Evolutionary conservation across 2,329 filamentous ascomycete species (phyloP), one percentile per base, ranked within the genome.

Genomic region (Aspergillus caelatus): DNA sequence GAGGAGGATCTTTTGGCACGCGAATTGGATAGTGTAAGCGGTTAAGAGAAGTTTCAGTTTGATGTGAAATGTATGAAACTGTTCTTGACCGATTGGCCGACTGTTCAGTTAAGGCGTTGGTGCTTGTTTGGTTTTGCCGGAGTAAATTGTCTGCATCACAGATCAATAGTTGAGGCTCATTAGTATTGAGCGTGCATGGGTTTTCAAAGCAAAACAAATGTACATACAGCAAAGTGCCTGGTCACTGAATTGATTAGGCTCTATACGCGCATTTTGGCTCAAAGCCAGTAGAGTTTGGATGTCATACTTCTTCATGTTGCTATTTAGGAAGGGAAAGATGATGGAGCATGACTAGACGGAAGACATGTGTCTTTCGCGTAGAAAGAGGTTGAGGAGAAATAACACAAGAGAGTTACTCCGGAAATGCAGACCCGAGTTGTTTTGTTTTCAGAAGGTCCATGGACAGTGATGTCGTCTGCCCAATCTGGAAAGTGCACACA

Each of bases 201-300:
- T 48, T 36, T 30, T 1, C 8, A 26, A n/a, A 16, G 12, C n/a
- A 28, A 19, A 39, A 39, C 16, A 43, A 26, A 32, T 53, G 32
- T 4, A 68, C 75, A 64, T 68, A 79, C 77, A 75, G 23, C 75
- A 68, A 60, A 70, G 63, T 28, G 73, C 73, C 60, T 75, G 69
- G 23, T 69, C 68, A 68, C 64, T 71, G 61, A 70, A 74, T 55
- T 60, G 68, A 53, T 65, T 68, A 30, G 74, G 61, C 26, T 74
- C 68, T 53, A 74, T 69, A 53, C 65, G 62, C 19, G 68, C 70
- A 16, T 71, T 69, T 57, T 71, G 72, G 67, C 70, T 68, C 58
- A 80, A 67, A 41, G 73, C 73, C 71, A 80, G 67, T 46, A 80
- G 68, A 9, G 77, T 77, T 62, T 71, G 71, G 59, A 79, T 72